Conservation (phyloP, 495 filamentous ascomycete genomes). For the Oidiodendron maius region DNA sequence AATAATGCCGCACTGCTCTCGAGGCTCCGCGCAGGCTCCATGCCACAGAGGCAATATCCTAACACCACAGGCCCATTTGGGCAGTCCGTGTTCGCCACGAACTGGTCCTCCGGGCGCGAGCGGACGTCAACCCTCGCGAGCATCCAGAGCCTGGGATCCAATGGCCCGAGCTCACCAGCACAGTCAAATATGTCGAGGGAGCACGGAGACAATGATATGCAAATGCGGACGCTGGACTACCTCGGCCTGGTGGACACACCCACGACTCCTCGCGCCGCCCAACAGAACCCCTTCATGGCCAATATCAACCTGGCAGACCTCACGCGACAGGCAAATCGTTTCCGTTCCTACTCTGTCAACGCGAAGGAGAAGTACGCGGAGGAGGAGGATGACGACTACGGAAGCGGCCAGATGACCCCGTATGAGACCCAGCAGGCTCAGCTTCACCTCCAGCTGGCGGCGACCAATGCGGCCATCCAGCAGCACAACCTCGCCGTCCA, state of each 20-base stretch:
- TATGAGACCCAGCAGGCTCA: conserved; percentile 65
- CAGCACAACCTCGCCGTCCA: conserved; percentile 93
- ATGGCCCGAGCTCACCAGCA: conserved; percentile 80
- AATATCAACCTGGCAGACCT: conserved; percentile 70
- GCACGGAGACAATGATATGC: conserved; percentile 76
- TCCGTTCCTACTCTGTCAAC: conserved; percentile 96
- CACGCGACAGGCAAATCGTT: conserved; percentile 75
- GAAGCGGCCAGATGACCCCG: conserved; percentile 65
- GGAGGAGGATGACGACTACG: conserved; percentile 85
- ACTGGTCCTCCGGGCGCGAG: conserved; percentile 71
- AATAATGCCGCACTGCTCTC: conserved; percentile 71
- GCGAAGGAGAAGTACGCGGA: conserved; percentile 96
- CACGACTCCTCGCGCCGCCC: conserved; percentile 65
- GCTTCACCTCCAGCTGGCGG: conserved; percentile 55
- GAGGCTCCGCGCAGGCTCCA: conserved; percentile 86
- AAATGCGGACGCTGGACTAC: conserved; percentile 91
- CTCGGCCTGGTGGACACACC: conserved; percentile 93
- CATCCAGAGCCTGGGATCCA: conserved; percentile 66
- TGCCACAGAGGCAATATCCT: conserved; percentile 79
- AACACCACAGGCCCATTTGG: conserved; percentile 66
- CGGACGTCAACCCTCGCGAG: conserved; percentile 80
- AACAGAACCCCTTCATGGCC: conserved; percentile 72
- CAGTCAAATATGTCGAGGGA: conserved; percentile 88
- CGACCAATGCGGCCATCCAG: conserved; percentile 85
- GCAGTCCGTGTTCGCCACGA: conserved; percentile 80